Percentiles rank a stretch among this genome's conserved stretches.
These are phyloP conservation scores for Colletotrichum sansevieriae DNA, from an alignment of 2,329 filamentous ascomycete genomes.

Conservation along the genomic window DNA sequence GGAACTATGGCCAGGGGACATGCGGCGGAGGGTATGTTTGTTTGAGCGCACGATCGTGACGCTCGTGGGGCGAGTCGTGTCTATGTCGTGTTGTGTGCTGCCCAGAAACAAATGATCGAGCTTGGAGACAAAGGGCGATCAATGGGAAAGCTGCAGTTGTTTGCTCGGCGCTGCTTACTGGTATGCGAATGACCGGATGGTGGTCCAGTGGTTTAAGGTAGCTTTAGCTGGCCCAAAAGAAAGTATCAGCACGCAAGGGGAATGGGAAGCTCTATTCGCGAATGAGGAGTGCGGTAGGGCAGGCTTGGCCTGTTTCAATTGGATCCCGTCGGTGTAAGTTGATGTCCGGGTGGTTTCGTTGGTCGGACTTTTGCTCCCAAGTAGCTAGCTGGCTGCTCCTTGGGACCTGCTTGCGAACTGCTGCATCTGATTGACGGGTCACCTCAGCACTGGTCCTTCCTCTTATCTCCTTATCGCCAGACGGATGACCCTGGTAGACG, in stretches of 20 bases:
- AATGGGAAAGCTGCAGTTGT: slow-evolving; percentile 11
- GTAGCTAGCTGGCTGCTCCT: too few species aligned
- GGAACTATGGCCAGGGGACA: neutral
- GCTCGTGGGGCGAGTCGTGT: slow-evolving; percentile 6
- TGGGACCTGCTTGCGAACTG: neutral
- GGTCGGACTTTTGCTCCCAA: too few species aligned
- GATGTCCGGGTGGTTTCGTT: too few species aligned
- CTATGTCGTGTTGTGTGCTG: neutral
- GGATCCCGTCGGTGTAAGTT: slow-evolving; percentile 4
- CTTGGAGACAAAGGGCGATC: slow-evolving; percentile 19
- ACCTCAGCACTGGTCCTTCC: neutral
- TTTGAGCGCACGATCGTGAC: neutral
- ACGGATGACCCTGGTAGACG: neutral
- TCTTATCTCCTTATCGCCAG: slow-evolving; percentile 14
- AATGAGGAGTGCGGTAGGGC: slow-evolving; percentile 29
- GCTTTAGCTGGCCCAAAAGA: slow-evolving; percentile 7
- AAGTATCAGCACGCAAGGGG: neutral
- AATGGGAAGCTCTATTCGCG: slow-evolving; percentile 20
- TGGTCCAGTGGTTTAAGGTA: neutral
- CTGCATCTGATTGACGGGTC: neutral
- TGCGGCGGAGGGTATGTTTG: neutral
- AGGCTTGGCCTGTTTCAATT: slow-evolving; percentile 32
- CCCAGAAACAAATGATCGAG: neutral
- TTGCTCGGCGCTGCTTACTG: slow-evolving; percentile 8
- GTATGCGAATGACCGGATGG: neutral